Base-by-base conservation (phyloP, 2,329 filamentous ascomycete species). In the Claviceps capensis region DNA sequence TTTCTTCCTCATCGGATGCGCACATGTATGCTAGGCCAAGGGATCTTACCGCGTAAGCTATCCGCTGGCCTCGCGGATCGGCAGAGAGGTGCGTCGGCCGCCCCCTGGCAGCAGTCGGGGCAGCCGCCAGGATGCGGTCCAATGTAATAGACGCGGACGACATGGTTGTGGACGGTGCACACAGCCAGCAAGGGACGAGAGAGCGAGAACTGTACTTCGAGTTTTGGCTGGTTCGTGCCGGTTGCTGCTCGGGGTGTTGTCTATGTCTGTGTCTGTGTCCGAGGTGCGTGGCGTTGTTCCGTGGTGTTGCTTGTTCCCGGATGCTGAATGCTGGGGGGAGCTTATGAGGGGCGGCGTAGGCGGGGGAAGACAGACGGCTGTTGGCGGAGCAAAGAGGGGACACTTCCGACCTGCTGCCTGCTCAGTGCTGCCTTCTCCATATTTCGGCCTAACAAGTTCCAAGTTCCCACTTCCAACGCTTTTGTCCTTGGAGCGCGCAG, bases 51-150 rank as follows among this genome's bases (percentile, higher is more conserved):
- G 91, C 88, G 69, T 98, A 98, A 54, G 88, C 86, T 70, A 98
- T 83, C 58, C 88, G 81, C 71, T 96, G 85, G 58, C 93, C 91
- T 69, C 95, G 95, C 56, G 84, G 71, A 68, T 97, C 91, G 44
- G 82, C 79, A 40, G 88, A 94, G 48, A 98, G 82, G 64, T 88
- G 88, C 13, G 91, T 96, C 54, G 91, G 85, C 66, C 90, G 85
- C 54, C 90, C 91, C 59, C 93, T 82, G 52, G 80, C 82, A 30
- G 91, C 96, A 52, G 81, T 82, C 51, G 93, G 93, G 57, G 85
- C 80, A 34, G 93, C 85, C 46, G 90, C 93, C 68, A 94, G 85
- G 62, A 95, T 91, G 66, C 77, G 78, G 55, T 80, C 72, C 60
- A 82, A 69, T 46, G 71, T 70, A 61, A 84, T 75, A 52, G 79